phyloP scores from a whole-genome alignment of 805 yeast genomes.

The Spathaspora gorwiae region DNA sequence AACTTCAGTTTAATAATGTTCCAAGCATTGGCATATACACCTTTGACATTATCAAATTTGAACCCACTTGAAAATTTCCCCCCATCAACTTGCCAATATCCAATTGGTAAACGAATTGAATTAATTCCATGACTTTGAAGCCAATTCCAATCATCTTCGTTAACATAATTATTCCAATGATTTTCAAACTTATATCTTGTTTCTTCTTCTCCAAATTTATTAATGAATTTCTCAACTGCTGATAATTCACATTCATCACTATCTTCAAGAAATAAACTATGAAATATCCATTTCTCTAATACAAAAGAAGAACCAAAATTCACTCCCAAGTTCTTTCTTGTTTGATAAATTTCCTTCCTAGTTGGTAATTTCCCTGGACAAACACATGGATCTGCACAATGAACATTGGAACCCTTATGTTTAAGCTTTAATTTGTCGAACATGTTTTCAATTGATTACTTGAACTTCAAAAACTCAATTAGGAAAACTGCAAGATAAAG shows the following conservation, averaged over 20 bases:
- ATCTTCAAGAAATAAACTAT: constrained; percentile 53
- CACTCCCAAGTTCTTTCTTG: constrained; percentile 71
- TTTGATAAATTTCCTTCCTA: constrained; percentile 48
- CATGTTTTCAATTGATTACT: constrained; percentile 11
- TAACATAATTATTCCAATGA: constrained; percentile 64
- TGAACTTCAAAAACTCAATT: too few relatives aligned
- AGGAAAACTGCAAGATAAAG: too few relatives aligned
- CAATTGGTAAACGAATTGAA: constrained; percentile 80
- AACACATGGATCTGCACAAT: constrained; percentile 24
- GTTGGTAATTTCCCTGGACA: constrained; percentile 29
- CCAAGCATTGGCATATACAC: constrained; percentile 78
- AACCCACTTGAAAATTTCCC: constrained; percentile 57
- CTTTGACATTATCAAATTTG: constrained; percentile 48
- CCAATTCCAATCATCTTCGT: constrained; percentile 79
- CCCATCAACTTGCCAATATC: constrained; percentile 82
- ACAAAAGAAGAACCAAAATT: constrained; percentile 82
- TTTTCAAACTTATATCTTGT: constrained; percentile 50
- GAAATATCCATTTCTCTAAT: constrained; percentile 74
- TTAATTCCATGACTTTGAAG: constrained; percentile 64
- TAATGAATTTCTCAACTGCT: constrained; percentile 52
- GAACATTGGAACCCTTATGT: constrained; percentile 16
- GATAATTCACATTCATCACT: constrained; percentile 58
- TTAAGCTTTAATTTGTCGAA: constrained; percentile 32
- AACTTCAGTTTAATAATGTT: constrained; percentile 44
- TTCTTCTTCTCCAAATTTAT: constrained; percentile 47